phyloP scores from a whole-genome alignment of 192 early-diverging fungal species.

The Coemansia sp. region DNA sequence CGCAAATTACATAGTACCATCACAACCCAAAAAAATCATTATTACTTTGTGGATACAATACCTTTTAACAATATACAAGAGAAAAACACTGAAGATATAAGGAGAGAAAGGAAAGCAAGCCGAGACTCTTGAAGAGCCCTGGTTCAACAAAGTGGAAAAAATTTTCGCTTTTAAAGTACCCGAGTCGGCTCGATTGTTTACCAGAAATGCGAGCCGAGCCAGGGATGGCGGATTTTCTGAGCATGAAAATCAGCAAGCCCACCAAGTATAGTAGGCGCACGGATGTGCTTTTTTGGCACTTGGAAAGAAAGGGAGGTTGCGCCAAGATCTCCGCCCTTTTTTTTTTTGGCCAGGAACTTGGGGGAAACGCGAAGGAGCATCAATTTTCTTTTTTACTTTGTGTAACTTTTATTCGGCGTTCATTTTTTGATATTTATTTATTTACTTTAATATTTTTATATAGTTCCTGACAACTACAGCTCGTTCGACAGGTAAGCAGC shows the following conservation, averaged over 20 bases:
- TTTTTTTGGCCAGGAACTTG: not conserved
- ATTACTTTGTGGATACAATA: slow-evolving; percentile 10
- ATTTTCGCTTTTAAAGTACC: slow-evolving; percentile 1
- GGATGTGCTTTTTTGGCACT: not conserved
- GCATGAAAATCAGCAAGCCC: not conserved
- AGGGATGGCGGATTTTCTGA: not conserved
- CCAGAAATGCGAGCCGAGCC: not conserved
- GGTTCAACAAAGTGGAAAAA: not conserved
- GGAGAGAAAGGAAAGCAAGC: slow-evolving; percentile 1
- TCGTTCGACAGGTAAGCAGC: not conserved
- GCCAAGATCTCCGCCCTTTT: not conserved
- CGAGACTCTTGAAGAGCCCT: not conserved
- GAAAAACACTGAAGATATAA: not conserved
- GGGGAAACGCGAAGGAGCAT: not conserved
- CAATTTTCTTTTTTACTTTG: not conserved
- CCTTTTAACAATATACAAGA: slow-evolving; percentile 9
- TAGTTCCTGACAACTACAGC: not conserved
- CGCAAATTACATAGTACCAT: slow-evolving; percentile 61
- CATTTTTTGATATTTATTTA: slow-evolving; percentile 3
- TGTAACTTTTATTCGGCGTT: slow-evolving; percentile 7
- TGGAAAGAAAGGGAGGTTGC: not conserved
- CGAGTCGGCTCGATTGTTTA: slow-evolving; percentile 2
- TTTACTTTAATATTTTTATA: not conserved
- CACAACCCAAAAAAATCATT: slow-evolving; percentile 18
- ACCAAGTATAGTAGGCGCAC: not conserved